Percentiles rank a stretch among this genome's conserved stretches.
phyloP scores from a whole-genome alignment of 345 rosid genomes.

The Eucalyptus guilfoylei region DNA sequence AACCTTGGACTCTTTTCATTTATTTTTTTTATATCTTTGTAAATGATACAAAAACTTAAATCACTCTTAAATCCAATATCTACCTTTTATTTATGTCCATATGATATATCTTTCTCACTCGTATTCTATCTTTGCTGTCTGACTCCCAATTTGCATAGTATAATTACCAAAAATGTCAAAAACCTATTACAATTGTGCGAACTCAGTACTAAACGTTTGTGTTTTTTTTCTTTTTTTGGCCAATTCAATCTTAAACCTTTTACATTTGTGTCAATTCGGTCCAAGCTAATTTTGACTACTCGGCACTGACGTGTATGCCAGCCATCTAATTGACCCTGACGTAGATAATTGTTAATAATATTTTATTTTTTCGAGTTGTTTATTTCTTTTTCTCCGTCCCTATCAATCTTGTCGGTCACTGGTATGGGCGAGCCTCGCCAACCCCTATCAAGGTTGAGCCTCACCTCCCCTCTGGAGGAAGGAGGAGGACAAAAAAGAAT shows the following conservation, averaged over 20 bases:
- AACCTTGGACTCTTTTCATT: background rate
- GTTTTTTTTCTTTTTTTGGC: too few species aligned
- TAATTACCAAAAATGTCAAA: too few species aligned
- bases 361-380: too few species aligned
- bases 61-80: background rate
- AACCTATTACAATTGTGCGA: too few species aligned
- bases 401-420: accelerated
- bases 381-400: too few species aligned
- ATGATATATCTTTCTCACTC: background rate
- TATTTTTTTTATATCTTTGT: background rate
- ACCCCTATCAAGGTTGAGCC: too few species aligned
- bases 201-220: accelerated
- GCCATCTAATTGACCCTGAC: accelerated
- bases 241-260: too few species aligned
- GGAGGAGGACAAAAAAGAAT: too few species aligned
- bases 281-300: too few species aligned
- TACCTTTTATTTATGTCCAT: too few species aligned
- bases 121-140: accelerated
- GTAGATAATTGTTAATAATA: too few species aligned
- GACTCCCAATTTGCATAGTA: background rate
- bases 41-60: background rate
- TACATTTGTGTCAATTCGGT: accelerated
- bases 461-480: too few species aligned
- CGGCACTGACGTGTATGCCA: accelerated
- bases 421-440: accelerated